A percentile compares a stretch with the other conserved stretches of the same genome.
These are phyloP conservation scores for Hyaloscypha bicolor DNA, from an alignment of 495 filamentous ascomycete genomes.

Conservation along the genomic window DNA sequence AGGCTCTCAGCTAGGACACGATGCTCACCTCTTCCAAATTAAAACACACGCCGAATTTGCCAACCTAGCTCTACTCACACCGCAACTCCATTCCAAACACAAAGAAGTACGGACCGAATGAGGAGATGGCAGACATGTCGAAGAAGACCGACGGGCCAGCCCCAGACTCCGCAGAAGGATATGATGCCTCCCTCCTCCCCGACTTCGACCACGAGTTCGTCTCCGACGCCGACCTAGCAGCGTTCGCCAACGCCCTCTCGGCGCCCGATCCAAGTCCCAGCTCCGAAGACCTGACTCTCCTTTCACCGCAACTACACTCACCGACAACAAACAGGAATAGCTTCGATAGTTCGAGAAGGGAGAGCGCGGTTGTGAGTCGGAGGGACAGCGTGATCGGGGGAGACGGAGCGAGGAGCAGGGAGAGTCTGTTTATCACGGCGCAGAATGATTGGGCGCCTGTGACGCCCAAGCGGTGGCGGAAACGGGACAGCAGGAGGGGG, in stretches of 20 bases:
- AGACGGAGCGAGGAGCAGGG: slow-evolving; percentile 22
- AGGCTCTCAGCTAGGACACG: not conserved
- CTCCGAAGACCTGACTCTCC: slow-evolving; percentile 40
- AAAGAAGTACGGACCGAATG: not conserved
- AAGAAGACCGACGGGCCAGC: slow-evolving; percentile 31
- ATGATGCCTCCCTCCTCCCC: slow-evolving; percentile 31
- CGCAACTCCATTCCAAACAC: not conserved
- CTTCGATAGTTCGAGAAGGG: slow-evolving; percentile 6
- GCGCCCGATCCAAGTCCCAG: slow-evolving; percentile 51
- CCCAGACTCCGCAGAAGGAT: slow-evolving; percentile 30
- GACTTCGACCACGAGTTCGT: slow-evolving; percentile 71
- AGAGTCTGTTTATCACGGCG: slow-evolving; percentile 62
- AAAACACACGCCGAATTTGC: not conserved
- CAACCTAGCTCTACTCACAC: not conserved
- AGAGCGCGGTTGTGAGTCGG: slow-evolving; percentile 8
- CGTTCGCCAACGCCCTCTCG: slow-evolving; percentile 58
- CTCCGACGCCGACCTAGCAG: slow-evolving; percentile 54
- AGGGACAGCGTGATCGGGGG: slow-evolving; percentile 9
- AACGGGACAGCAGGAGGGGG: slow-evolving; percentile 23
- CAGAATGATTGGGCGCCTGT: slow-evolving; percentile 87
- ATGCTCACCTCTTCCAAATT: not conserved
- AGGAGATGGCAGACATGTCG: slow-evolving; percentile 30
- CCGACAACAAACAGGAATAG: not conserved
- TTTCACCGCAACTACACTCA: not conserved
- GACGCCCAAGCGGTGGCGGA: slow-evolving; percentile 35